Evolutionary conservation across 768 basidiomycete species (phyloP).

Genomic region (Pleurotus tuber-regium): DNA sequence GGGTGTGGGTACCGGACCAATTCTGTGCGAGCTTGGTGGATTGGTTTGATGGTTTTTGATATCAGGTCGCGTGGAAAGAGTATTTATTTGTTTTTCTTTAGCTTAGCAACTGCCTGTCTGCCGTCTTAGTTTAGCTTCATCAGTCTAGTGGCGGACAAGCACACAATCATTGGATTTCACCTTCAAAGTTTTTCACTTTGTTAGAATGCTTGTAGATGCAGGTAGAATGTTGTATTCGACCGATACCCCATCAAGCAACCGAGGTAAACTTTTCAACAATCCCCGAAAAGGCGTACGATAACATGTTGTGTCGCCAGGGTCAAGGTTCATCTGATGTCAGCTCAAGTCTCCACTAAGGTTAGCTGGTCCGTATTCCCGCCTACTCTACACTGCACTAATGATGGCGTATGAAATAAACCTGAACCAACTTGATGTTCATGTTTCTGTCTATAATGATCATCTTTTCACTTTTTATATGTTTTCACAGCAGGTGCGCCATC

Average conservation of each 20-base stretch:
- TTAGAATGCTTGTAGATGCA: not conserved
- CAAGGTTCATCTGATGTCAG: not conserved
- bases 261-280: too few species aligned
- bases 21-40: not conserved
- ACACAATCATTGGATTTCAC: not conserved
- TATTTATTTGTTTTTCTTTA: not conserved
- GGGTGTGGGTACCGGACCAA: not conserved
- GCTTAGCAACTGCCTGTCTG: constrained; percentile 7
- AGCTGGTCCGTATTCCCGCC: not conserved
- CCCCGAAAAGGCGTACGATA: not conserved
- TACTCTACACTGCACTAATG: not conserved
- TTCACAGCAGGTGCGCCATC: not conserved
- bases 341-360: not conserved
- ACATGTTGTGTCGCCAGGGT: not conserved
- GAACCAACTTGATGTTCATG: not conserved
- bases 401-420: constrained; percentile 1
- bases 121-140: not conserved
- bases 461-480: constrained; percentile 5
- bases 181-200: too few species aligned
- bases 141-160: not conserved
- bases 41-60: not conserved
- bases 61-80: not conserved
- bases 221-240: not conserved
- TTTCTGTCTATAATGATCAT: not conserved
- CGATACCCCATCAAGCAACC: too few species aligned